A percentile compares a stretch with the other conserved stretches of the same genome.
phyloP scores from a whole-genome alignment of 805 yeast species.

The Myxozyma udenii region DNA sequence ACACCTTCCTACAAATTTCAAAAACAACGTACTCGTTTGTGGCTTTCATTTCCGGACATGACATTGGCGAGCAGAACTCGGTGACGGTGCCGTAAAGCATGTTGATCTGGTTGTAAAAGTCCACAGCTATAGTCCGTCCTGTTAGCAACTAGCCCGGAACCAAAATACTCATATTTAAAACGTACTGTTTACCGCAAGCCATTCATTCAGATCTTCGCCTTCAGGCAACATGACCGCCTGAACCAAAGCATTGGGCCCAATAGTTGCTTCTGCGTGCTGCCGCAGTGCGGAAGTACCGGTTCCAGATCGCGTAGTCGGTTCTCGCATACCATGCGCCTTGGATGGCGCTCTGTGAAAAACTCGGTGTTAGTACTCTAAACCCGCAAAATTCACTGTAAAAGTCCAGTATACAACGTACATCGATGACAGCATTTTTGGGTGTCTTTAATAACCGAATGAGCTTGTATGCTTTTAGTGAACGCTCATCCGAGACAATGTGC shows the following conservation, averaged over 20 bases:
- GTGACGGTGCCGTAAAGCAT: constrained; percentile 96
- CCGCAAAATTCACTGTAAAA: no score
- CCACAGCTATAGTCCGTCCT: constrained; percentile 57
- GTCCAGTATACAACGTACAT: no score
- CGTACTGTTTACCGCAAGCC: constrained; percentile 82
- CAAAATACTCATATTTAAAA: neutral
- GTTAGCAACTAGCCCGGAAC: neutral
- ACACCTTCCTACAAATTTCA: neutral
- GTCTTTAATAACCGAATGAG: no score
- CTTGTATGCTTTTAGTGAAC: no score
- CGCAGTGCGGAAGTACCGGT: constrained; percentile 49
- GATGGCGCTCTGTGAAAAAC: no score
- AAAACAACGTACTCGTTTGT: constrained; percentile 71
- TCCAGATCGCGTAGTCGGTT: constrained; percentile 35
- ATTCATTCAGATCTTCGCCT: constrained; percentile 87
- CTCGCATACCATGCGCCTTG: no score
- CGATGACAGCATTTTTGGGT: no score
- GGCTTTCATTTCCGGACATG: constrained; percentile 97
- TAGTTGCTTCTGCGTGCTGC: constrained; percentile 87
- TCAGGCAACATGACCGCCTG: constrained; percentile 92
- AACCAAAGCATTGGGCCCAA: constrained; percentile 86
- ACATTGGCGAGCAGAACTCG: constrained; percentile 89
- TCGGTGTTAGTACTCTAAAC: no score
- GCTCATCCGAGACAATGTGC: no score
- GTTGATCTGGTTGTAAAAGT: constrained; percentile 91